Base-by-base conservation (phyloP, 495 filamentous ascomycete genomes). In the Talaromyces stipitatus region DNA sequence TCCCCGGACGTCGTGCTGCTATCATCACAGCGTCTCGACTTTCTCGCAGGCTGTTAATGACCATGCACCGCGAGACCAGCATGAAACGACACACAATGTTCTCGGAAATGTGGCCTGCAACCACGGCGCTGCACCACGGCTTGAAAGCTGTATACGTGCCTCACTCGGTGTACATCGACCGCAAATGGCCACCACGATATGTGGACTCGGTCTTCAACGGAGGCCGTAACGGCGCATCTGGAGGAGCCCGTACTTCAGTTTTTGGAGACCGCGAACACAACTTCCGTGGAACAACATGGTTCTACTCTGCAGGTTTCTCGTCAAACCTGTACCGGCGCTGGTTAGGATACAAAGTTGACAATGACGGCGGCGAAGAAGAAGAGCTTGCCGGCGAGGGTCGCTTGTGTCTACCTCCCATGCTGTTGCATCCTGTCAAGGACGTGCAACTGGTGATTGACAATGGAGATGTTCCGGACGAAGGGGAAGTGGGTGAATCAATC, bases 21-120 rank as follows among this genome's bases (percentile, higher is more conserved):
- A 96, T 98, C 71, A 88, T 95, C 65, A 91, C 92, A 1, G 84
- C 89, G 2, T 85, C 83, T 1, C 84, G 94, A 18, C 84, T 97
- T 59, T 95, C 89, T 12, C 84, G 86, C 55, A 84, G 88, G 33
- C 81, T 98, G 2, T 82, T 98, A 28, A 66, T 77, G 45, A 85
- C 85, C 22, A 98, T 98, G 94, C 94, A 98, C 73, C 78, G 81
- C 55, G 92, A 96, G 65, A 95, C 89, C 22, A 81, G 81, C 2
- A 79, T 88, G 62, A 78, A 85, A 54, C 89, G 87, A 52, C 92
- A 92, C 71, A 87, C 86, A 60, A 92, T 94, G 72, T 97, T 96
- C 74, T 88, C 89, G 0, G 94, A 98, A 69, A 97, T 97, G 91
- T 97, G 89, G 89, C 87, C 92, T 1, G 87, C 87, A 16, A 89